Conservation (phyloP, 176 grass and related monocot genomes). For the Pharus latifolius region DNA sequence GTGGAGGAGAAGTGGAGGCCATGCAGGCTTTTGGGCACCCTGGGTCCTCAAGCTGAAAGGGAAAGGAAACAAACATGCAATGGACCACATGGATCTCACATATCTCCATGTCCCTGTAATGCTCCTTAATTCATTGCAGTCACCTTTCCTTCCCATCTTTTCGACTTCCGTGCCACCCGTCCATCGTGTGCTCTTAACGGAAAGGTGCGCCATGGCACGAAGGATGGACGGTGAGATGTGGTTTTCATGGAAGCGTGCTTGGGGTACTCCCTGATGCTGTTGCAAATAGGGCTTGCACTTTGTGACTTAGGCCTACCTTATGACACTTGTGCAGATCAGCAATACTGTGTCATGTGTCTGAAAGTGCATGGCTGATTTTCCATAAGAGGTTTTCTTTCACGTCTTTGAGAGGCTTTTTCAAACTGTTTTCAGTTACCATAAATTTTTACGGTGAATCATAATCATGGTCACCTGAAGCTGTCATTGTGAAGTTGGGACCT, state of each 20-base stretch:
- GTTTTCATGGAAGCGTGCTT: no score
- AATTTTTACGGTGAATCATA: no score
- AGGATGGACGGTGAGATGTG: no score
- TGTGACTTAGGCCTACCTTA: no score
- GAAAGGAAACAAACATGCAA: slow-evolving; percentile 52
- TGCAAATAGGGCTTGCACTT: no score
- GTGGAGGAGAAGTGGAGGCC: slow-evolving; percentile 2
- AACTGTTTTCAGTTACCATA: no score
- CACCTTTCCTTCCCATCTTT: slow-evolving; percentile 13
- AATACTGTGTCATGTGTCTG: no score
- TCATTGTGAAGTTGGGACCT: background rate
- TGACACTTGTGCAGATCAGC: no score
- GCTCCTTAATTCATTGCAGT: background rate
- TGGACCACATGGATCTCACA: slow-evolving; percentile 40
- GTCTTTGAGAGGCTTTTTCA: no score
- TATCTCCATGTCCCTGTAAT: slow-evolving; percentile 22
- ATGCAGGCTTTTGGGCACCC: slow-evolving; percentile 4
- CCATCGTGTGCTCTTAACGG: background rate
- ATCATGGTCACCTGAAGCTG: background rate
- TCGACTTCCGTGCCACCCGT: background rate
- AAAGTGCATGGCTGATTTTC: no score
- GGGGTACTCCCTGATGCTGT: no score
- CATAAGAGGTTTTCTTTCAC: no score
- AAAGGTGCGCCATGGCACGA: background rate
- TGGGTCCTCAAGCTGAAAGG: slow-evolving; percentile 27